These are phyloP conservation scores for Bipolaris zeicola DNA, from an alignment of 2,329 filamentous ascomycete species.

Conservation along the genomic window DNA sequence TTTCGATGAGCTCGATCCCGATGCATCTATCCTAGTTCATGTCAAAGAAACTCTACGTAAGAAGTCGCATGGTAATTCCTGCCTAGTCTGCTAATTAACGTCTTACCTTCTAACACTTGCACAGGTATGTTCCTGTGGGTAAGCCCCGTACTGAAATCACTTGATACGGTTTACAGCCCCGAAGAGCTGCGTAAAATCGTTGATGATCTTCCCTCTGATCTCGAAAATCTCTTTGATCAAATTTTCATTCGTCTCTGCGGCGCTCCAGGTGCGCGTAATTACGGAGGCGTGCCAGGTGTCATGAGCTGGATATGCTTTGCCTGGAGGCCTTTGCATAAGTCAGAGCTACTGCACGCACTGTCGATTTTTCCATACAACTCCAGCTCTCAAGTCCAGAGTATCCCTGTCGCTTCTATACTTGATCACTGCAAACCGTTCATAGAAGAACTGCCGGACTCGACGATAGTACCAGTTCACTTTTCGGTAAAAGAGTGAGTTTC, in stretches of 20 bases:
- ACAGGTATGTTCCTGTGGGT: constrained; percentile 16
- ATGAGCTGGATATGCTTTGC: constrained; percentile 23
- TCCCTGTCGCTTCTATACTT: constrained; percentile 20
- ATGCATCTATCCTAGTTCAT: constrained; percentile 1
- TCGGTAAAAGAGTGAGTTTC: constrained; percentile 21
- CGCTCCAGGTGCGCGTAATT: constrained; percentile 2
- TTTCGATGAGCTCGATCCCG: constrained; percentile 14
- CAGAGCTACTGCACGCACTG: constrained; percentile 15
- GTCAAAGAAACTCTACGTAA: constrained; percentile 7
- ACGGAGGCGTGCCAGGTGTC: constrained; percentile 14
- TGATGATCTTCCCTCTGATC: constrained; percentile 15
- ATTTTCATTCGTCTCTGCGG: constrained; percentile 12
- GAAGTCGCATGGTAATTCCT: constrained; percentile 14
- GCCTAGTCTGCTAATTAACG: not conserved
- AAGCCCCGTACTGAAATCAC: constrained; percentile 1
- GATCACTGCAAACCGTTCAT: constrained; percentile 34
- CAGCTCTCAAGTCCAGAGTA: constrained; percentile 8
- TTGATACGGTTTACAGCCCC: constrained; percentile 4
- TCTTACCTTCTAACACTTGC: not conserved
- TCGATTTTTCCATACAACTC: not conserved
- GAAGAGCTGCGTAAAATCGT: constrained; percentile 12
- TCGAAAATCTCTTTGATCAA: constrained; percentile 11
- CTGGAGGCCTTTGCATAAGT: constrained; percentile 15
- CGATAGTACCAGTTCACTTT: constrained; percentile 28
- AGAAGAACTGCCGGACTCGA: constrained; percentile 20